Evolutionary conservation across 2,329 filamentous ascomycete species (phyloP), one percentile per base, ranked within the genome.

Genomic region (Teratosphaeria zuluensis): DNA sequence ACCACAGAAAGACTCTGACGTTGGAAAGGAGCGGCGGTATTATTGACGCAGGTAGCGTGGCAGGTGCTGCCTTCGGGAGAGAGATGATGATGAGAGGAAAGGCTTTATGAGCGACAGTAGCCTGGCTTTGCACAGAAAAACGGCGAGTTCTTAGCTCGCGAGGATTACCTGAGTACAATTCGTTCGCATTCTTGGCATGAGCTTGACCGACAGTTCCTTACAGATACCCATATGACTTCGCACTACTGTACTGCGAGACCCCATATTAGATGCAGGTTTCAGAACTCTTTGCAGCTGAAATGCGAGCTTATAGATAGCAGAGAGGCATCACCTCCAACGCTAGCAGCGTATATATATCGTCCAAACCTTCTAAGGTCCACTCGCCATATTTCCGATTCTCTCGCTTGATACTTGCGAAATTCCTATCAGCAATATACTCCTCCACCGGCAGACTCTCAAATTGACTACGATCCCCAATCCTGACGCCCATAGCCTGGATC

Each of bases 401-500:
- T 46, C 61, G 33, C 57, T 51, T 56, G 28, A 59, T 58, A 35
- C 57, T 59, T 48, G 59, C 59, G 51, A 58, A 56, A 46, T 63
- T 63, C 38, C 61, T 53, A 58, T 74, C 64, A 53, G 62, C 68
- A 60, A 74, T 74, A 70, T 76, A 77, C 55, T 72, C 65, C 33
- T 66, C 61, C 31, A 71, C 57, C 1, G 68, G 73, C 33, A 78
- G 61, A 2, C 65, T 68, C 63, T 76, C 68, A 16, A 74, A 74
- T 56, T 77, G 74, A 58, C 70, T 73, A 30, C 72, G 59, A 54
- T 73, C 63, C 4, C 74, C 74, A 68, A 77, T 74, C 53, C 68
- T 64, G 14, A 75, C 69, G 0, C 75, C 74, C 46, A 70, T 65
- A 35, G 65, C 69, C 65, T 76, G 73, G 11, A 76, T 69, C 9